Conservation (phyloP, 768 basidiomycete species). For the Tricholoma sp. region DNA sequence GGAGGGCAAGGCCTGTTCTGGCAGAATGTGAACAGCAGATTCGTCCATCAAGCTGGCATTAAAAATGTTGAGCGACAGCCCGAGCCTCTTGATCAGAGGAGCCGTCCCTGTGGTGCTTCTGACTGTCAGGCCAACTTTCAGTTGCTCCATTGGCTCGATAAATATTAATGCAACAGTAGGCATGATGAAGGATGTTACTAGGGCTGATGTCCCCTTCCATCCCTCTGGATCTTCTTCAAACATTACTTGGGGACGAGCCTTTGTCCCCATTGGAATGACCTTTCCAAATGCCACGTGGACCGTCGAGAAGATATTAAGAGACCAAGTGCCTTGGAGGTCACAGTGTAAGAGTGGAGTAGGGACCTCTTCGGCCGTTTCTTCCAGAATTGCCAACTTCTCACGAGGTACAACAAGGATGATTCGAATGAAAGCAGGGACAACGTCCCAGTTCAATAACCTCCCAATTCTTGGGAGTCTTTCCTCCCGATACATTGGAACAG, state of each 20-base stretch:
- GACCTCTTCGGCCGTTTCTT: slow-evolving; percentile 8
- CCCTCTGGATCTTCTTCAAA: slow-evolving; percentile 21
- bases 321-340: slow-evolving; percentile 14
- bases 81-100: slow-evolving; percentile 16
- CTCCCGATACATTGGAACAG: slow-evolving; percentile 4
- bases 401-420: slow-evolving; percentile 28
- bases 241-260: slow-evolving; percentile 7
- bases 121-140: slow-evolving; percentile 17
- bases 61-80: slow-evolving; percentile 22
- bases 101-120: slow-evolving; percentile 18
- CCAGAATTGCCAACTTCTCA: slow-evolving; percentile 18
- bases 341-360: slow-evolving; percentile 25
- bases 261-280: slow-evolving; percentile 13
- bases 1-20: slow-evolving; percentile 8
- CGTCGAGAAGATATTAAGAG: slow-evolving; percentile 22
- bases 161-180: slow-evolving; percentile 21
- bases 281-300: slow-evolving; percentile 21
- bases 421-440: slow-evolving; percentile 26
- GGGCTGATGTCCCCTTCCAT: slow-evolving; percentile 19
- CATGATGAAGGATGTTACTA: slow-evolving; percentile 23
- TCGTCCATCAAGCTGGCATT: slow-evolving; percentile 23
- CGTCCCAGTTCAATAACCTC: slow-evolving; percentile 22
- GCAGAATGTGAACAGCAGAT: slow-evolving; percentile 23
- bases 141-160: slow-evolving; percentile 9
- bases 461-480: slow-evolving; percentile 1